Conservation (phyloP, 805 yeast genomes). For the Cyberlindnera misumaiensis region DNA sequence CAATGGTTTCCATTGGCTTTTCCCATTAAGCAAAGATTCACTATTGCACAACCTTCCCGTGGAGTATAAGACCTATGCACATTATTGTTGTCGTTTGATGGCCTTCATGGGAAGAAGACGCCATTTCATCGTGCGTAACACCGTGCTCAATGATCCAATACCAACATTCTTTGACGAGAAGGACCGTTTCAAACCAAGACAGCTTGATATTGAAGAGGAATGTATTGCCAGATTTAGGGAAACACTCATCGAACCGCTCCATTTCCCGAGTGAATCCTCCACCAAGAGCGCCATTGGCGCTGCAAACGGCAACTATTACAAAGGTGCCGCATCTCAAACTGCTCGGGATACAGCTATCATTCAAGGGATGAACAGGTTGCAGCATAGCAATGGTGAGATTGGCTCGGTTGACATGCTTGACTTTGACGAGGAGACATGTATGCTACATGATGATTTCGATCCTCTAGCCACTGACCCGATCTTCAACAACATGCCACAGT, state of each 20-base stretch:
- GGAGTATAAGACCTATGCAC: constrained; percentile 8
- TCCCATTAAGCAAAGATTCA: constrained; percentile 7
- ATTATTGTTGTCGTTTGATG: constrained; percentile 16
- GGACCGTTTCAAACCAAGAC: constrained; percentile 16
- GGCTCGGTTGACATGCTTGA: constrained; percentile 8
- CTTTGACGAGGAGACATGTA: constrained; percentile 6
- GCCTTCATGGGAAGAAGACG: constrained; percentile 18
- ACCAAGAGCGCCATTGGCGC: not conserved
- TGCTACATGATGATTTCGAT: constrained; percentile 18
- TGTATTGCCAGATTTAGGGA: constrained; percentile 12
- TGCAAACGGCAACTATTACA: constrained; percentile 2
- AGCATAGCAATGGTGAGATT: not conserved
- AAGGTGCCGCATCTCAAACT: constrained; percentile 2
- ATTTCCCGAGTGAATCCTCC: constrained; percentile 16
- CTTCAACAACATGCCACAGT: constrained; percentile 9
- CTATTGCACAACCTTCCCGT: constrained; percentile 7
- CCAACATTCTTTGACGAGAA: constrained; percentile 9
- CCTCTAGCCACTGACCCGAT: constrained; percentile 21
- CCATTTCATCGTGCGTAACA: constrained; percentile 12
- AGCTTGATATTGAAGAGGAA: constrained; percentile 16
- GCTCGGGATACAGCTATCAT: constrained; percentile 1
- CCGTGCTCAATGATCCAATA: constrained; percentile 16
- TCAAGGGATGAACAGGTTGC: constrained; percentile 1
- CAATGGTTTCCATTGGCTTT: constrained; percentile 16
- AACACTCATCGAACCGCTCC: constrained; percentile 10